Evolutionary conservation across 139 green algal species (phyloP), one percentile per base, ranked within the genome.

Genomic region (Desmodesmus armatus): DNA sequence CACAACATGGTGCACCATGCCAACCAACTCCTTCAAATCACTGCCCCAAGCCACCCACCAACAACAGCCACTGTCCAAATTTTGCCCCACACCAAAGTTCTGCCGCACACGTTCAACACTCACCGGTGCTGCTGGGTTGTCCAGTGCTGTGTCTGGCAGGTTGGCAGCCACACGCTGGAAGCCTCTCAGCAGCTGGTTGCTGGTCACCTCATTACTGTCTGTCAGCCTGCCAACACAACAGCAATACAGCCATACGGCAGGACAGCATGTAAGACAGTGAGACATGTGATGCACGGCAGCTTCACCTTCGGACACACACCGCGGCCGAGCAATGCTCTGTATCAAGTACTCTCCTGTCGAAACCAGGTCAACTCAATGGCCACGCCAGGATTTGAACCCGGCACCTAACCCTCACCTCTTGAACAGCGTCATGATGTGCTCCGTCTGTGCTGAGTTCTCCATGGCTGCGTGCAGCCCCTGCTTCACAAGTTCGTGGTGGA

Each of bases 401-500:
- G 47, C n/a, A n/a, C n/a, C n/a, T n/a, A n/a, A 65, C 0, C 63
- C 15, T 72, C 35, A 75, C 75, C 60, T 49, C 49, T 82, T 82
- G 51, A 82, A 91, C 80, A 98, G 93, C 9, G 41, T 85, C 2
- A 96, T 70, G 29, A 95, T 71, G 1, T 86, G 41, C 29, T 84
- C 78, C 27, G 41, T 6, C 11, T 89, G 71, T 3, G 53, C 25
- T 21, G 53, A 37, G 3, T 85, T 78, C 2, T 93, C 91, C 77
- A 94, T 87, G 70, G 79, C 89, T 40, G 72, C 62, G 43, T 93
- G 70, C 39, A 95, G 23, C n/a, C 88, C 93, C 86, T 95, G 94
- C 88, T 94, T 94, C 19, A 95, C 94, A 19, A 95, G 72, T 85
- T 97, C 92, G 70, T 97, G 94, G 85, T 96, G 93, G 91, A 95